Percentiles rank a stretch among this genome's conserved stretches.
Evolutionary conservation across 2,329 filamentous ascomycete genomes (phyloP).

Genomic region (Xylariaceae sp.): DNA sequence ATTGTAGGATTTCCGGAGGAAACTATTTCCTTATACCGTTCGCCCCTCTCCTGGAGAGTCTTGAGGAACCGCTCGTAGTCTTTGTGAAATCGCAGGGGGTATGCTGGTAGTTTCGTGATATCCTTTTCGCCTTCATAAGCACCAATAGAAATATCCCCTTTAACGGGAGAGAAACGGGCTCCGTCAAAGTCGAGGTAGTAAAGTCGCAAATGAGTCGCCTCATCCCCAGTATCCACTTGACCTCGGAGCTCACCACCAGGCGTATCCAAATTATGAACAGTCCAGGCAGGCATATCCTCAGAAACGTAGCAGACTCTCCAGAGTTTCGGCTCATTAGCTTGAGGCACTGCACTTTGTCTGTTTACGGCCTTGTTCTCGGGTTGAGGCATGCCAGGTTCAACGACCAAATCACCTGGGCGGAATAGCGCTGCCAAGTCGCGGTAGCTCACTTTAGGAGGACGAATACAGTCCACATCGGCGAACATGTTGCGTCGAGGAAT

Average conservation of each 20-base stretch:
- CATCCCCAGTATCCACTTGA: conserved; percentile 4
- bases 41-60: conserved; percentile 15
- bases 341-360: conserved; percentile 12
- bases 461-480: conserved; percentile 5
- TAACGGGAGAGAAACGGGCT: conserved; percentile 15
- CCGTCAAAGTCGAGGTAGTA: conserved; percentile 21
- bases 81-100: conserved; percentile 18
- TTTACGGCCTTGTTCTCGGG: conserved; percentile 12
- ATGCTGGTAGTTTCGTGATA: conserved; percentile 19
- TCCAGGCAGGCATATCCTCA: conserved; percentile 18
- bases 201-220: conserved; percentile 17
- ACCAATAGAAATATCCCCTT: conserved; percentile 15
- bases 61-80: conserved; percentile 11
- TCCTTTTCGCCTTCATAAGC: conserved; percentile 19
- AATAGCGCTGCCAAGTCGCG: conserved; percentile 18
- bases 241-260: conserved; percentile 14
- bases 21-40: conserved; percentile 17
- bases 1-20: conserved; percentile 15
- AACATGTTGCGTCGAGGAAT: conserved; percentile 18
- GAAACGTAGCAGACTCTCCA: conserved; percentile 20
- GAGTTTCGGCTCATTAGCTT: conserved; percentile 15
- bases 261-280: conserved; percentile 13
- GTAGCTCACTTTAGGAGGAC: conserved; percentile 13
- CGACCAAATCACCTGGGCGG: conserved; percentile 15
- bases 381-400: conserved; percentile 13